phyloP scores from a whole-genome alignment of 495 filamentous ascomycete genomes.

The Aspergillus wentii region DNA sequence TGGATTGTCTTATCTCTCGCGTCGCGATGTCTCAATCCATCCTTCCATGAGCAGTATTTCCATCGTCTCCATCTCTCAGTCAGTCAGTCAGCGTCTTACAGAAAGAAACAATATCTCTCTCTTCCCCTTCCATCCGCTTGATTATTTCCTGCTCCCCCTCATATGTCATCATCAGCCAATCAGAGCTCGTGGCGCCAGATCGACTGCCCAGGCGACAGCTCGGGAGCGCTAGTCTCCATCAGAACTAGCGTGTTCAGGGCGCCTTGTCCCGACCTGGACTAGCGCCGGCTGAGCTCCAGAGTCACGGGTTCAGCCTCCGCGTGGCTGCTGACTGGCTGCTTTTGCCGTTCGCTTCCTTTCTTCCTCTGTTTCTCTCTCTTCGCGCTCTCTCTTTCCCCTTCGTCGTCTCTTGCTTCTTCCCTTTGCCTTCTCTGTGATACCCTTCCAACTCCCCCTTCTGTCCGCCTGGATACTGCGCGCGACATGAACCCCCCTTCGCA shows the following conservation, averaged over 20 bases:
- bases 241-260: slow-evolving; percentile 14
- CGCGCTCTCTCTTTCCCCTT: slow-evolving; percentile 5
- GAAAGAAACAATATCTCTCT: too few relatives aligned
- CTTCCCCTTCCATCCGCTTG: too few relatives aligned
- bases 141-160: too few relatives aligned
- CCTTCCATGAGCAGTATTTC: too few relatives aligned
- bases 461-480: slow-evolving; percentile 11
- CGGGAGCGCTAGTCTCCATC: slow-evolving; percentile 33
- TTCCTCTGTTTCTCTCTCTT: background rate
- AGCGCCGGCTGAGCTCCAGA: slow-evolving; percentile 31
- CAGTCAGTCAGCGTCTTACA: too few relatives aligned
- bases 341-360: background rate
- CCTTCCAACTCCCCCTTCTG: background rate
- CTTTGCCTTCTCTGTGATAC: slow-evolving; percentile 7
- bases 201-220: slow-evolving; percentile 26
- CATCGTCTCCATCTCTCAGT: too few relatives aligned
- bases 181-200: slow-evolving; percentile 27
- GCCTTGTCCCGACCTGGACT: slow-evolving; percentile 19
- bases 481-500: slow-evolving; percentile 30
- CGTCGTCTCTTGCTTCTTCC: background rate
- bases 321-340: slow-evolving; percentile 8
- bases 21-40: too few relatives aligned
- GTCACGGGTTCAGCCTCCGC: slow-evolving; percentile 36
- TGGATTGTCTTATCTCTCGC: too few relatives aligned
- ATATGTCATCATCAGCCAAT: slow-evolving; percentile 9